Evolutionary conservation across 768 basidiomycete genomes (phyloP).

Genomic region (Russula virescens): DNA sequence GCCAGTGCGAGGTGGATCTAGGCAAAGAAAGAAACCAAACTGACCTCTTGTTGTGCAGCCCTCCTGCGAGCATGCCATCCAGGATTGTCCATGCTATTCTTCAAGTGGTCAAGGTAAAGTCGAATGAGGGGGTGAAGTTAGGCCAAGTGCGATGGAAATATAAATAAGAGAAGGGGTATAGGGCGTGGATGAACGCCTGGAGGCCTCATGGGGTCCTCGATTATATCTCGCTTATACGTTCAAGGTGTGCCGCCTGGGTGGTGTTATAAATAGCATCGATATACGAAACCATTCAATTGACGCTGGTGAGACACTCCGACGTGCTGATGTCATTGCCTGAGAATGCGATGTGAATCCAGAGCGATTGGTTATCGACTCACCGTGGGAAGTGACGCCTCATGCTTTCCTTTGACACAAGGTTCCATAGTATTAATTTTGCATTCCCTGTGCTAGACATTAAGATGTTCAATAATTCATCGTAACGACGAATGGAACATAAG

Average conservation of each 20-base stretch:
- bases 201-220: neutral
- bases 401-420: too few relatives aligned
- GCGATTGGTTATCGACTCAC: too few relatives aligned
- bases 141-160: neutral
- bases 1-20: neutral
- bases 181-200: too few relatives aligned
- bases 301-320: neutral
- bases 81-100: conserved; percentile 55
- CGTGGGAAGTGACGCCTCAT: too few relatives aligned
- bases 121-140: neutral
- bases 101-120: neutral
- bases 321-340: neutral
- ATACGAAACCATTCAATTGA: neutral
- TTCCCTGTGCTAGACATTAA: too few relatives aligned
- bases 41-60: conserved; percentile 46
- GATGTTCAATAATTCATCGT: neutral
- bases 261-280: neutral
- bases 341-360: too few relatives aligned
- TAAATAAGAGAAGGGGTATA: neutral
- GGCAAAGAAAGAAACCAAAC: neutral
- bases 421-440: too few relatives aligned
- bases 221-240: neutral
- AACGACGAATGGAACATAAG: conserved; percentile 12
- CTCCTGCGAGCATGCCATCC: conserved; percentile 70
- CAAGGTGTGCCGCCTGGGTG: neutral